Evolutionary conservation across 441 rosid species (phyloP).

Genomic region (Cnidoscolus chayamansa): DNA sequence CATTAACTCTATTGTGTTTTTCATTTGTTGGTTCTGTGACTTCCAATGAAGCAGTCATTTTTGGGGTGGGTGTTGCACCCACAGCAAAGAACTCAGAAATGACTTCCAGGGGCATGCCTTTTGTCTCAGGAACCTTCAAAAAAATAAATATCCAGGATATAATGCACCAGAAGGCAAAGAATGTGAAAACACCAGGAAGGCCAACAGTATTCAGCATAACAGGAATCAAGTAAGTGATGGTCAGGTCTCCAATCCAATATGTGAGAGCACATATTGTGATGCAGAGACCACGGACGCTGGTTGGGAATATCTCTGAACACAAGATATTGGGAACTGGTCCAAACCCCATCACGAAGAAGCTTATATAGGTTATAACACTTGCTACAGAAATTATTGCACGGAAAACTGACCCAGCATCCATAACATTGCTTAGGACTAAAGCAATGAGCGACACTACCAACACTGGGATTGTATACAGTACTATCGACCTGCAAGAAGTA

Average conservation of each 20-base stretch:
- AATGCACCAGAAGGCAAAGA: slow-evolving; percentile 59
- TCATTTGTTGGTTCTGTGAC: not conserved
- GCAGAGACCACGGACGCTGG: slow-evolving; percentile 69
- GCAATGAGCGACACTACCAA: slow-evolving; percentile 53
- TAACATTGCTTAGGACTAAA: slow-evolving; percentile 49
- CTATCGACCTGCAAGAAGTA: slow-evolving; percentile 50
- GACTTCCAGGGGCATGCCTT: slow-evolving; percentile 98
- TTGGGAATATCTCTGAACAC: slow-evolving; percentile 93
- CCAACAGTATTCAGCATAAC: slow-evolving; percentile 70
- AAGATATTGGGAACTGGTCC: slow-evolving; percentile 92
- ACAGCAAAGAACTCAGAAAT: slow-evolving; percentile 82
- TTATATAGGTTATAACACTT: slow-evolving; percentile 64
- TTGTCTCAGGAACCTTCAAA: slow-evolving; percentile 89
- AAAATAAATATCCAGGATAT: slow-evolving; percentile 65
- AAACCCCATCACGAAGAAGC: slow-evolving; percentile 92
- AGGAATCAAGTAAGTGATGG: slow-evolving; percentile 74
- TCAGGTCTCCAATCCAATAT: slow-evolving; percentile 60
- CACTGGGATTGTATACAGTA: slow-evolving; percentile 74
- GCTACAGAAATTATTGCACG: slow-evolving; percentile 71
- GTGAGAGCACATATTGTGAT: slow-evolving; percentile 67
- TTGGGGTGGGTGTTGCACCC: slow-evolving; percentile 54
- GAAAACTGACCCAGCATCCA: slow-evolving; percentile 41
- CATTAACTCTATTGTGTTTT: not conserved
- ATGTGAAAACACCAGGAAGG: slow-evolving; percentile 70
- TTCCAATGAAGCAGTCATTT: slow-evolving; percentile 23